These are phyloP conservation scores for Bryoglossum gracile DNA, from an alignment of 495 filamentous ascomycete species.

Conservation along the genomic window DNA sequence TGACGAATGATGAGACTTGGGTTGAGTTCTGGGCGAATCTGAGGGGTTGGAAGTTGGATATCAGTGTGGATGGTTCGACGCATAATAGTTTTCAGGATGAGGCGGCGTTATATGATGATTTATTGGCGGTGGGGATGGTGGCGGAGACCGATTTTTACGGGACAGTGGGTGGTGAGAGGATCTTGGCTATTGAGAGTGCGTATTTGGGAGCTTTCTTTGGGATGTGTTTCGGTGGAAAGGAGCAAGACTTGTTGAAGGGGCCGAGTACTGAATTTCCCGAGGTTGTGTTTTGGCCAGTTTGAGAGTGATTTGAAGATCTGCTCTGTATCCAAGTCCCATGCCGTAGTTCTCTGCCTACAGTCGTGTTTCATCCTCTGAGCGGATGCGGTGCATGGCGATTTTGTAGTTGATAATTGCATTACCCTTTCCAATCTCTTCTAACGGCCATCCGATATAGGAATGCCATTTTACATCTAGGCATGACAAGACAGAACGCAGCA, in stretches of 20 bases:
- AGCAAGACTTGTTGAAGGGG: constrained; percentile 4
- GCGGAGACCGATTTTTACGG: background rate
- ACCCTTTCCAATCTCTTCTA: constrained; percentile 8
- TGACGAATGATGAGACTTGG: background rate
- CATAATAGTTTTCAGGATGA: constrained; percentile 2
- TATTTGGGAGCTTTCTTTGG: constrained; percentile 9
- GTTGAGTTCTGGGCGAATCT: background rate
- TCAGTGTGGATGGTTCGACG: background rate
- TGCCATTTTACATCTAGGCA: constrained; percentile 7
- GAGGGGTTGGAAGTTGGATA: background rate
- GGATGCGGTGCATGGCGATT: background rate
- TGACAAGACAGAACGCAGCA: background rate
- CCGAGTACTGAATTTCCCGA: constrained; percentile 7
- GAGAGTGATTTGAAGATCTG: too few relatives aligned
- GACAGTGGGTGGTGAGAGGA: constrained; percentile 4
- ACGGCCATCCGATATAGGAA: constrained; percentile 8
- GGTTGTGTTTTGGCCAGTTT: background rate
- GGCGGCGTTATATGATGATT: background rate
- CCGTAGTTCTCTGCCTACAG: background rate
- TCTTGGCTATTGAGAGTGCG: constrained; percentile 3
- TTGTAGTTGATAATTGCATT: background rate
- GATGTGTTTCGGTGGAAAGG: constrained; percentile 3
- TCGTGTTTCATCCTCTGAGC: too few relatives aligned
- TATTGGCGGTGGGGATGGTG: background rate
- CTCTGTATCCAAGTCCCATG: background rate